Evolutionary conservation across 116 monocot genomes (phyloP).

Genomic region (Zostera marina): DNA sequence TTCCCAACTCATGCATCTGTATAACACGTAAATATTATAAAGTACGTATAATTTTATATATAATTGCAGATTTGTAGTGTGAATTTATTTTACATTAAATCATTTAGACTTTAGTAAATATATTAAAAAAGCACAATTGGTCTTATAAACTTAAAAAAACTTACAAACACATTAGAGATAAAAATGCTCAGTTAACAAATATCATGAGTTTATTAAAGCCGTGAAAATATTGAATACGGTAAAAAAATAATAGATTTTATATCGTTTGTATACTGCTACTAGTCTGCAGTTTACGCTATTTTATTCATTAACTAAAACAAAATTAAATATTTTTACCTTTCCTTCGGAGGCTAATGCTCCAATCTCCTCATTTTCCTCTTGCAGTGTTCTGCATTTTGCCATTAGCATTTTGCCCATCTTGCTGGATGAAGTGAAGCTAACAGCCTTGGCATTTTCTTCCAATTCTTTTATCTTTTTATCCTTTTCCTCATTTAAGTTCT

Average conservation of each 20-base stretch:
- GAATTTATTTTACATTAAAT: neutral
- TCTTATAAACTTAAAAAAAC: too few species aligned
- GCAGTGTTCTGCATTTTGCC: slow-evolving; percentile 90
- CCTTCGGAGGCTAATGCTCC: slow-evolving; percentile 90
- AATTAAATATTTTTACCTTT: slow-evolving; percentile 31
- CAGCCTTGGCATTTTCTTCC: slow-evolving; percentile 85
- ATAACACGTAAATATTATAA: neutral
- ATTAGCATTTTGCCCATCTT: slow-evolving; percentile 82
- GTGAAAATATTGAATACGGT: neutral
- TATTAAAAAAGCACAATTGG: too few species aligned
- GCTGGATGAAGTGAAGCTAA: slow-evolving; percentile 78
- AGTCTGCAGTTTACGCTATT: too few species aligned
- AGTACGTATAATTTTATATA: neutral
- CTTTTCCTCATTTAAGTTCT: slow-evolving; percentile 53
- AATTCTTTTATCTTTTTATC: slow-evolving; percentile 95
- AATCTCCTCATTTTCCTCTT: slow-evolving; percentile 96
- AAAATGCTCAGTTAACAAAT: neutral
- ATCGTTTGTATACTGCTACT: too few species aligned
- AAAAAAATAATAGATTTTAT: neutral
- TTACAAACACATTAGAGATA: neutral
- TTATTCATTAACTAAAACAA: neutral
- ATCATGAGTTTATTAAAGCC: neutral
- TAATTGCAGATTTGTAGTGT: neutral
- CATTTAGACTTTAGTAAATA: too few species aligned
- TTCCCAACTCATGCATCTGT: slow-evolving; percentile 94